These are phyloP conservation scores for Puccinia hordei DNA, from an alignment of 1,284 basidiomycete species.

Conservation along the genomic window DNA sequence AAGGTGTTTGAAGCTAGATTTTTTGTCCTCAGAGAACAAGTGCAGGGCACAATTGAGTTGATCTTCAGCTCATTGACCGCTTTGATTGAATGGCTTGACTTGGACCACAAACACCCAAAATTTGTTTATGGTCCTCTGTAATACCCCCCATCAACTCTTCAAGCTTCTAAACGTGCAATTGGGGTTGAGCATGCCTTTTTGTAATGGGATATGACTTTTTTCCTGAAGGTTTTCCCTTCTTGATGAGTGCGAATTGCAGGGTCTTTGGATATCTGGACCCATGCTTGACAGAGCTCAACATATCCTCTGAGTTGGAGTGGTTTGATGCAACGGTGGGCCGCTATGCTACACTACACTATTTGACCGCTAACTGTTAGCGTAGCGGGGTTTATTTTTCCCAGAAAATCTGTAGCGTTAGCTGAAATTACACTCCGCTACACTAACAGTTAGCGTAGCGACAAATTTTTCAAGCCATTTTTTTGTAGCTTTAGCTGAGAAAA, in stretches of 20 bases:
- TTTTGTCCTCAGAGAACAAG: not conserved
- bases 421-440: too few species aligned
- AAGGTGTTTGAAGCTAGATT: not conserved
- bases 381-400: too few species aligned
- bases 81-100: not conserved
- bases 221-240: not conserved
- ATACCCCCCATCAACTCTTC: not conserved
- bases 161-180: not conserved
- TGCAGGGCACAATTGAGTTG: not conserved
- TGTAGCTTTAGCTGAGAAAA: too few species aligned
- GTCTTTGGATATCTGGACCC: not conserved
- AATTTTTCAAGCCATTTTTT: too few species aligned
- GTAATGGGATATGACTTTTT: not conserved
- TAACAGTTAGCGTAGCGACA: too few species aligned
- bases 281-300: not conserved
- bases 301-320: too few species aligned
- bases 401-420: too few species aligned
- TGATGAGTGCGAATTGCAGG: not conserved
- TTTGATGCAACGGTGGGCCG: too few species aligned
- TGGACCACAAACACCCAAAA: not conserved
- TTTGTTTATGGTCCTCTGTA: not conserved
- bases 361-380: too few species aligned
- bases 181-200: not conserved
- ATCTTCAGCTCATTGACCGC: not conserved
- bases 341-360: too few species aligned